Base-by-base conservation (phyloP, 768 basidiomycete genomes). In the Peribolospora baueri region DNA sequence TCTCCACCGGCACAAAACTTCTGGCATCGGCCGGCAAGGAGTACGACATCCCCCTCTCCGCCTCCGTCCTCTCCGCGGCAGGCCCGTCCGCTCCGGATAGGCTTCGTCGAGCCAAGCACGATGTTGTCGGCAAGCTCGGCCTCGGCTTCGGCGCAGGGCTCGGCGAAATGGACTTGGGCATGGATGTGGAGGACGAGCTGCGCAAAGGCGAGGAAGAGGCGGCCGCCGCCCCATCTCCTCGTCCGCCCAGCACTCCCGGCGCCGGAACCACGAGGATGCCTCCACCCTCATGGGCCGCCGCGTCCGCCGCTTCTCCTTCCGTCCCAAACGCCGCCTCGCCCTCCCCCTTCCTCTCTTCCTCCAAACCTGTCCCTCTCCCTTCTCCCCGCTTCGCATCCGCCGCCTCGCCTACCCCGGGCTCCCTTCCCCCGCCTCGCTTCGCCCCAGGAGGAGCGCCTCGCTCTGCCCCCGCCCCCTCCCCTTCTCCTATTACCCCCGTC, bases 1-100 rank as follows among this genome's bases (percentile, higher is more conserved):
- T 93, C 58, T 67, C 76, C n/a, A 79, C 79, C 56, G 79, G 80
- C 5, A 77, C 76, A 37, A 75, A 85, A 3, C 75, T 98, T 3
- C 74, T 98, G 2, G 83, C 85, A 1, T 91, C 86, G 3, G 88
- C 90, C 0, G 91, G 91, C 5, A 87, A 86, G 62, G 91, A 98
- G 67, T 97, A 87, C 58, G 65, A 70, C 25, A 84, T 79, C 62
- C 81, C 81, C 2, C 66, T 76, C 3, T 79, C 78, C 9, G 81
- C 84, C 51, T 72, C 82, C 42, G 74, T 80, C 39, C 51, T 39
- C n/a, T 46, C 25, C 13, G 58, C 48, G 55, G 54, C 50, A 4
- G 39, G 49, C 14, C 51, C 54, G 14, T 49, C 50, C 4, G 52
- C 57, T 0, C 58, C 62, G 1, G 58, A 77, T 42, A 86, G 90